Conservation (phyloP, 129 eudicot genomes). For the Heracleum sosnowskyi region DNA sequence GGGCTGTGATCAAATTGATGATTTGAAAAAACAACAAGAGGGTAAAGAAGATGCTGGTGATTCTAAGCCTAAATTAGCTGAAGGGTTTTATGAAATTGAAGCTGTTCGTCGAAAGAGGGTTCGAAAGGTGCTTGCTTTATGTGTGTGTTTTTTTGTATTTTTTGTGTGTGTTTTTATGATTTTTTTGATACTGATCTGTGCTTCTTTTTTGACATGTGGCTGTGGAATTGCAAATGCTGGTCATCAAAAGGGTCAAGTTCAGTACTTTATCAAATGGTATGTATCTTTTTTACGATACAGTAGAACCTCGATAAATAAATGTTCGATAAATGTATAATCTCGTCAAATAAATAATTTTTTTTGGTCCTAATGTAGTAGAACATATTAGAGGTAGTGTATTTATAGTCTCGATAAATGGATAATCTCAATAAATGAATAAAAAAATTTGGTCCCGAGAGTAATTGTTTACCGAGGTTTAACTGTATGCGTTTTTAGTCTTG, state of each 20-base stretch:
- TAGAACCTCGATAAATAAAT: too few species aligned
- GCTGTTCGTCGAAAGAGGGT: slow-evolving; percentile 58
- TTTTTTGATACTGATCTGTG: slow-evolving; percentile 7
- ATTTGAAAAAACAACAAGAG: slow-evolving; percentile 13
- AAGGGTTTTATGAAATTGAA: slow-evolving; percentile 75
- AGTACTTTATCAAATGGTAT: slow-evolving; percentile 62
- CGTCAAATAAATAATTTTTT: too few species aligned
- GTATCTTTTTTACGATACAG: not conserved
- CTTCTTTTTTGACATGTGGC: slow-evolving; percentile 12
- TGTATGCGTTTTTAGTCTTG: not conserved
- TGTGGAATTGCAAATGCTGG: slow-evolving; percentile 27
- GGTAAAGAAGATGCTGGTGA: slow-evolving; percentile 9
- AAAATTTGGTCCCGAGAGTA: too few species aligned
- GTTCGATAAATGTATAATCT: too few species aligned
- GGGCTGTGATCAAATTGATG: slow-evolving; percentile 11
- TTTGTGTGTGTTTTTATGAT: not conserved
- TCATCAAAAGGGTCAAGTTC: slow-evolving; percentile 49
- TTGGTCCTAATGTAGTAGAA: too few species aligned
- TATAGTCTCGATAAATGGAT: too few species aligned
- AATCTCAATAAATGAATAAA: too few species aligned
- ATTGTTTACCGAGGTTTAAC: too few species aligned
- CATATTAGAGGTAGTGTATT: too few species aligned
- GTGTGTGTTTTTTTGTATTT: not conserved
- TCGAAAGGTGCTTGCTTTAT: slow-evolving; percentile 50
- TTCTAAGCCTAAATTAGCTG: slow-evolving; percentile 50